Conservation (phyloP, 352 stramenopile genomes). For the Phytophthora parvispora region DNA sequence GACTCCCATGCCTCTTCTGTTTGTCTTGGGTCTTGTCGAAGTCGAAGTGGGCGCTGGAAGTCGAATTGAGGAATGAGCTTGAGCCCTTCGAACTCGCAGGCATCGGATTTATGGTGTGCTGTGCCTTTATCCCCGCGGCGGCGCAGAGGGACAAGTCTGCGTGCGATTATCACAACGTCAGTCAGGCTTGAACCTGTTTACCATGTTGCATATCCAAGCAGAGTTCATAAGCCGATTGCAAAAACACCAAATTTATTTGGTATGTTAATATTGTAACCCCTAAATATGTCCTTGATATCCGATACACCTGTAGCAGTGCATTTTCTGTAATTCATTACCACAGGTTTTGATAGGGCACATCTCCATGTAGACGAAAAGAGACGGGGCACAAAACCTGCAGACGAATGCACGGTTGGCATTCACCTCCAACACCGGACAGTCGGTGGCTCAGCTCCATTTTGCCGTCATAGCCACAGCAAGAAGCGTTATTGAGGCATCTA, state of each 20-base stretch:
- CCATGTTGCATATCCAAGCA: not conserved
- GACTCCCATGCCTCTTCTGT: slow-evolving; percentile 4
- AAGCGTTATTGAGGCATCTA: not conserved
- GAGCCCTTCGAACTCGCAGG: not conserved
- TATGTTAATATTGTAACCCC: not conserved
- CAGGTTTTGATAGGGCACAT: not conserved
- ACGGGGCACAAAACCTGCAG: slow-evolving; percentile 7
- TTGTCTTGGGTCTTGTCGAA: slow-evolving; percentile 6
- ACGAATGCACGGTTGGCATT: slow-evolving; percentile 12
- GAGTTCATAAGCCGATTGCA: not conserved
- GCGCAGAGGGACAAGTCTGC: slow-evolving; percentile 12
- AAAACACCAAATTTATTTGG: not conserved
- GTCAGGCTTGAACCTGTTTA: slow-evolving; percentile 10
- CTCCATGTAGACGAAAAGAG: slow-evolving; percentile 18
- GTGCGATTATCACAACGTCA: slow-evolving; percentile 8
- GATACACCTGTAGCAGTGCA: not conserved
- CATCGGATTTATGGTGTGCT: not conserved
- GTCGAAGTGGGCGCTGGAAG: slow-evolving; percentile 7
- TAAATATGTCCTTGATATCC: not conserved
- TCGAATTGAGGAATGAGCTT: slow-evolving; percentile 17
- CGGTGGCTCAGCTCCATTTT: not conserved
- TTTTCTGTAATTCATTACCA: not conserved
- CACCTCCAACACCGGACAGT: slow-evolving; percentile 5
- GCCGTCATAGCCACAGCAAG: no score
- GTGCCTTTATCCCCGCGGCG: slow-evolving; percentile 13